Percentiles rank a stretch among this genome's conserved stretches.
phyloP scores from a whole-genome alignment of 148 eudicot genomes.

The Amaranthus cruentus region DNA sequence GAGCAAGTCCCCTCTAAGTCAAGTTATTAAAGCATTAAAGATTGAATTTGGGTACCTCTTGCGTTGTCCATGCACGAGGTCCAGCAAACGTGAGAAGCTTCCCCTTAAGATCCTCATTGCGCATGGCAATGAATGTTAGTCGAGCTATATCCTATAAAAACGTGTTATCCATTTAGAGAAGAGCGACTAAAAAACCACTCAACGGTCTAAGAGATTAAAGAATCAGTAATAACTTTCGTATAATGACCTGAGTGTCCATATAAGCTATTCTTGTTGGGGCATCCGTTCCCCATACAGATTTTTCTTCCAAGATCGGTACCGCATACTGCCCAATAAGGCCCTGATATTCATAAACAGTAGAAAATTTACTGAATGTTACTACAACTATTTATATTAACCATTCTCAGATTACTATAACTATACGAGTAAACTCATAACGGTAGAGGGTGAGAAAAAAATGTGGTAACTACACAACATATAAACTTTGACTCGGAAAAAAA shows the following conservation, averaged over 20 bases:
- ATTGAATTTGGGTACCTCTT: conserved; percentile 54
- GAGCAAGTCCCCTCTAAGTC: neutral
- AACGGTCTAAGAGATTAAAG: neutral
- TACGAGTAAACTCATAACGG: neutral
- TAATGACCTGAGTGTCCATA: conserved; percentile 91
- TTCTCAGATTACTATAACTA: no score
- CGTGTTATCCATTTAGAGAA: neutral
- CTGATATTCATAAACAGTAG: conserved; percentile 29
- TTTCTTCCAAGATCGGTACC: conserved; percentile 94
- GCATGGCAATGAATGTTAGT: conserved; percentile 81
- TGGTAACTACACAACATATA: neutral
- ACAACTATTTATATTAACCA: no score
- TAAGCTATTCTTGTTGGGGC: conserved; percentile 98
- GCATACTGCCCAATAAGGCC: conserved; percentile 99
- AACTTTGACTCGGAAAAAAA: neutral
- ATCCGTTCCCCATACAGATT: conserved; percentile 99
- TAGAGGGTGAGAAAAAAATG: neutral
- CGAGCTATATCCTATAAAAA: conserved; percentile 89
- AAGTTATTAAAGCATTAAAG: neutral
- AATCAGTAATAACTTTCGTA: conserved; percentile 1
- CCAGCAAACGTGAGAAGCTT: conserved; percentile 98
- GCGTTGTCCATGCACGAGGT: conserved; percentile 99
- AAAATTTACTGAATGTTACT: conserved; percentile 10
- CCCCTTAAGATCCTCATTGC: conserved; percentile 74
- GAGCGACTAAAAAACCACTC: conserved; percentile 4